A percentile compares a stretch with the other conserved stretches of the same genome.
Evolutionary conservation across 192 early-diverging fungal genomes (phyloP).

Genomic region (Spinellus fusiger): DNA sequence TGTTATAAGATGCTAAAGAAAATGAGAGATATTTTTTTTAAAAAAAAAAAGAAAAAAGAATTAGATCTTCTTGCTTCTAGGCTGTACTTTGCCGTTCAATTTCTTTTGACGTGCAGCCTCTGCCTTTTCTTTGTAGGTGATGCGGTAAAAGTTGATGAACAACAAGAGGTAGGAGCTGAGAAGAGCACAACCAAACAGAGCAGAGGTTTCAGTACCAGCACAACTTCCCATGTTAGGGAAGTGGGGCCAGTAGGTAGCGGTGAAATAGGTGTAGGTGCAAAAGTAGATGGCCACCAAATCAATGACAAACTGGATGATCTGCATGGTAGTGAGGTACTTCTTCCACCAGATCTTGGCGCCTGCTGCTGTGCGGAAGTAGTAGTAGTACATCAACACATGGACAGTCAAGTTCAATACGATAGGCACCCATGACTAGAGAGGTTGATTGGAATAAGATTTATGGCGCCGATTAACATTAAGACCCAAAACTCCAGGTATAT

Average conservation of each 20-base stretch:
- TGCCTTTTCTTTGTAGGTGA: conserved; percentile 61
- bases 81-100: conserved; percentile 24
- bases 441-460: no score
- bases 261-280: conserved; percentile 78
- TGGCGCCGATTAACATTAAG: no score
- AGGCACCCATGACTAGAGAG: conserved; percentile 56
- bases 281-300: conserved; percentile 80
- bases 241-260: conserved; percentile 54
- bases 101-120: conserved; percentile 30
- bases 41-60: neutral
- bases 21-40: no score
- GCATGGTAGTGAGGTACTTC: conserved; percentile 81
- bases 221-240: conserved; percentile 61
- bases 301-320: conserved; percentile 86
- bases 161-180: conserved; percentile 76
- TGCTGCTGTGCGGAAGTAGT: conserved; percentile 71
- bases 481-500: neutral
- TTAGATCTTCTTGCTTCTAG: conserved; percentile 27
- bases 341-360: conserved; percentile 85
- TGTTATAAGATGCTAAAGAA: no score
- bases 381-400: conserved; percentile 87
- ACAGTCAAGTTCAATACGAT: conserved; percentile 80
- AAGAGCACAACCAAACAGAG: conserved; percentile 69
- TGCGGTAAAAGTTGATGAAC: conserved; percentile 83
- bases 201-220: conserved; percentile 66